phyloP scores from a whole-genome alignment of 352 stramenopile species.

The Pythium rishiriense region DNA sequence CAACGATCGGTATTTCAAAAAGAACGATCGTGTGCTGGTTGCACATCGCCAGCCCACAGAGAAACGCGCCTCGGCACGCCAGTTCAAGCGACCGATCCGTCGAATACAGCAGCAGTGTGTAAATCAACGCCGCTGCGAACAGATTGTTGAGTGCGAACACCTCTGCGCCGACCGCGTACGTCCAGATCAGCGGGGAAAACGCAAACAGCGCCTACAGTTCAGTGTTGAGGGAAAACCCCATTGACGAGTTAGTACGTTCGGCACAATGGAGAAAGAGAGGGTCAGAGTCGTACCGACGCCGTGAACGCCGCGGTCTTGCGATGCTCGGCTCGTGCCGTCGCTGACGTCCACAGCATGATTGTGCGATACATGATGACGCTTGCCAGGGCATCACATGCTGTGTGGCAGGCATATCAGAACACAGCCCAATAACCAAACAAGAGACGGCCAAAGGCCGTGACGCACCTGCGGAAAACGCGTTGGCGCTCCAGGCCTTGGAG shows the following conservation, averaged over 20 bases:
- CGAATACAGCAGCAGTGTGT: constrained; percentile 56
- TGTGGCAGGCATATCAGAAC: too few relatives aligned
- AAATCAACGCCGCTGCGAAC: constrained; percentile 82
- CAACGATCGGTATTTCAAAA: constrained; percentile 87
- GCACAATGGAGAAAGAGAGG: not conserved
- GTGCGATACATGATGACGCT: constrained; percentile 55
- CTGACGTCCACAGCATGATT: constrained; percentile 51
- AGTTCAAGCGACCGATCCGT: constrained; percentile 21
- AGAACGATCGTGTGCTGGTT: constrained; percentile 97
- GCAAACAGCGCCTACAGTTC: constrained; percentile 67
- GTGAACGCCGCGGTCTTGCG: constrained; percentile 46
- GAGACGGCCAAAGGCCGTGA: not conserved
- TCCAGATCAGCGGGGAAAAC: constrained; percentile 95
- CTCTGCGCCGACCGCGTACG: constrained; percentile 93
- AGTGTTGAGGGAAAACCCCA: not conserved
- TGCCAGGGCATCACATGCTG: constrained; percentile 59
- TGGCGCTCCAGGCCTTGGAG: constrained; percentile 81
- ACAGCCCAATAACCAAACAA: not conserved
- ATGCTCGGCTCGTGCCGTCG: not conserved
- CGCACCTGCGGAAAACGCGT: constrained; percentile 84
- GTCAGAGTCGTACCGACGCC: constrained; percentile 38
- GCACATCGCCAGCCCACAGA: constrained; percentile 91
- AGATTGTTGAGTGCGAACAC: constrained; percentile 98
- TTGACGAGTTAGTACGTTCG: not conserved
- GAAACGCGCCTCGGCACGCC: constrained; percentile 71